A percentile compares a stretch with the other conserved stretches of the same genome.
These are phyloP conservation scores for Litsea cubeba DNA, from an alignment of 164 flowering plant genomes.

Conservation along the genomic window DNA sequence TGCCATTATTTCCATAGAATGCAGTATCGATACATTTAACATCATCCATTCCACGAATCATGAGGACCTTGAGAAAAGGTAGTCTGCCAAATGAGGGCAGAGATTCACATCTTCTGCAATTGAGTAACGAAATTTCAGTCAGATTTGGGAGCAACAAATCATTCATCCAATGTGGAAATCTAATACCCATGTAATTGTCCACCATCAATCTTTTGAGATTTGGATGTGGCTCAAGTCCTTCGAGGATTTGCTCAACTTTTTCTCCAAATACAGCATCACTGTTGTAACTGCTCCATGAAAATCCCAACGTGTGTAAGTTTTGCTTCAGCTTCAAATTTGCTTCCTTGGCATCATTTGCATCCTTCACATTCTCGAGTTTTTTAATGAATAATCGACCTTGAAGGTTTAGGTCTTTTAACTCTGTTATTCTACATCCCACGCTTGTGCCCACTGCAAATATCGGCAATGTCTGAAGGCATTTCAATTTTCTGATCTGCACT, in stretches of 20 bases:
- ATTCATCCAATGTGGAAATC: slow-evolving; percentile 1
- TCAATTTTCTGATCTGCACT: not conserved
- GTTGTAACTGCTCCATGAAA: not conserved
- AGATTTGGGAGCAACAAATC: not conserved
- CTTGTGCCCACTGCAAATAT: not conserved
- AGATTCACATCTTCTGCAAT: not conserved
- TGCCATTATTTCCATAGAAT: not conserved
- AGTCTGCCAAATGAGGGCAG: not conserved
- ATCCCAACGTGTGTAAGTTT: not conserved
- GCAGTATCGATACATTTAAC: not conserved
- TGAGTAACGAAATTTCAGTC: not conserved
- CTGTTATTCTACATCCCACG: not conserved
- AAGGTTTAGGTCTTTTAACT: slow-evolving; percentile 2
- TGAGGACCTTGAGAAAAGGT: not conserved
- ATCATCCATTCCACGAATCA: not conserved
- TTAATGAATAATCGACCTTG: not conserved
- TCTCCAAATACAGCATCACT: not conserved
- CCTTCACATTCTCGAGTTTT: not conserved
- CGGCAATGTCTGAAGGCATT: not conserved
- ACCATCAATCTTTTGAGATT: slow-evolving; percentile 1
- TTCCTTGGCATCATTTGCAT: not conserved
- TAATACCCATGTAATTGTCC: not conserved
- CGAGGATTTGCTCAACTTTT: not conserved
- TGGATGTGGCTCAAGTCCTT: slow-evolving; percentile 5
- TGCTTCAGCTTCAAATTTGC: slow-evolving; percentile 2